Percentiles rank a stretch among this genome's conserved stretches.
phyloP scores from a whole-genome alignment of 108 stramenopile species.

The Cyclostephanos tholiformis region DNA sequence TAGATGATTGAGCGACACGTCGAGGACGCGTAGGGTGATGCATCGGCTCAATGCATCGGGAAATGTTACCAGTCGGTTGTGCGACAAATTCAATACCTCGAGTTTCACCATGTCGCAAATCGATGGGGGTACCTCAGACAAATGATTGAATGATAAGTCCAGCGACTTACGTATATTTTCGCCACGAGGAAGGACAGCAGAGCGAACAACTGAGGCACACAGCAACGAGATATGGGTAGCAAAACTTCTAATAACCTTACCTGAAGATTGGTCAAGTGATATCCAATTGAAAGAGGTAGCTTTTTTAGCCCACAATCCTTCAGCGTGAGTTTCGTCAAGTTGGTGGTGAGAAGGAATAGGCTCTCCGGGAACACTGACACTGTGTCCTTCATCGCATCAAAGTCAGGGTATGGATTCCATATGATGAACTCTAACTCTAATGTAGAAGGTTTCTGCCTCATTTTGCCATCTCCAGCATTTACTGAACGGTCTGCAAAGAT shows the following conservation, averaged over 20 bases:
- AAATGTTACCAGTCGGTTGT: constrained; percentile 29
- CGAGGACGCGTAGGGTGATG: constrained; percentile 33
- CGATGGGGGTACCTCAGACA: constrained; percentile 28
- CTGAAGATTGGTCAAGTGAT: constrained; percentile 31
- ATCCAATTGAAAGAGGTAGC: constrained; percentile 42
- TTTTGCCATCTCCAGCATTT: too few species aligned
- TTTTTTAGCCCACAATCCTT: constrained; percentile 16
- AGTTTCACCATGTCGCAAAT: constrained; percentile 26
- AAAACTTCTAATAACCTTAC: constrained; percentile 19
- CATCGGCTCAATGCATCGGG: constrained; percentile 29
- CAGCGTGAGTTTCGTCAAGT: constrained; percentile 17
- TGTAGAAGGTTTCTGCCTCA: too few species aligned
- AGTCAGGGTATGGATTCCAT: neutral
- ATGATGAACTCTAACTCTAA: too few species aligned
- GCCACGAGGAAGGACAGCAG: neutral
- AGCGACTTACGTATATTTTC: constrained; percentile 19
- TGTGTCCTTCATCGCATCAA: neutral
- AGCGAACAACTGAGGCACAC: neutral
- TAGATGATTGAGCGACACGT: constrained; percentile 45
- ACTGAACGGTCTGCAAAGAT: too few species aligned
- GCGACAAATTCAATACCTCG: constrained; percentile 37
- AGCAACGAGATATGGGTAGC: neutral
- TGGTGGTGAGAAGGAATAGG: constrained; percentile 32
- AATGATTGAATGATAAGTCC: constrained; percentile 35
- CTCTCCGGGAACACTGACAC: constrained; percentile 32